A percentile compares a stretch with the other conserved stretches of the same genome.
Evolutionary conservation across 1,284 basidiomycete species (phyloP).

Genomic region (Cryptococcus maquisensis): DNA sequence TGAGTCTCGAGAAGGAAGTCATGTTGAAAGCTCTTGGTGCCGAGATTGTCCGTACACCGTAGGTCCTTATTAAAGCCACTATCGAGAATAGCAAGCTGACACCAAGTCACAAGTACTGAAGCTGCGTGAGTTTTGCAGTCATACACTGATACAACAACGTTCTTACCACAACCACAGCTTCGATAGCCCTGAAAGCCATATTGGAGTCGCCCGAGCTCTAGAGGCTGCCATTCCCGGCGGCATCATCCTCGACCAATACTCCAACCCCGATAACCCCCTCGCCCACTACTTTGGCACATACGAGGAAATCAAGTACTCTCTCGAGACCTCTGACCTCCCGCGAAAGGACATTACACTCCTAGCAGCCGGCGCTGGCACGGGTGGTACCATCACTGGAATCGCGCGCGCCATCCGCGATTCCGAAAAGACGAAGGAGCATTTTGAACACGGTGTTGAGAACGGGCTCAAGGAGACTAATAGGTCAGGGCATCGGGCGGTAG

Average conservation of each 20-base stretch:
- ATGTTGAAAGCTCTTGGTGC: constrained; percentile 86
- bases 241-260: constrained; percentile 88
- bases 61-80: constrained; percentile 41
- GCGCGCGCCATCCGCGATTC: constrained; percentile 73
- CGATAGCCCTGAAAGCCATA: constrained; percentile 69
- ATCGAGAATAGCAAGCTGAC: constrained; percentile 4
- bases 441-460: neutral
- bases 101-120: constrained; percentile 29
- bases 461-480: neutral
- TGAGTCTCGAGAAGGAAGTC: constrained; percentile 94
- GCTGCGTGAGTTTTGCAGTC: constrained; percentile 26
- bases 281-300: constrained; percentile 85
- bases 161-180: constrained; percentile 36
- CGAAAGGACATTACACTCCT: constrained; percentile 69
- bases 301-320: constrained; percentile 67
- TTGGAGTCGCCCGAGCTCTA: constrained; percentile 81
- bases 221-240: constrained; percentile 74
- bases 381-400: constrained; percentile 86
- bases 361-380: constrained; percentile 88
- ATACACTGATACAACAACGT: neutral
- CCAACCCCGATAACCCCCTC: constrained; percentile 70
- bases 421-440: constrained; percentile 18
- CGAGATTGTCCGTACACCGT: constrained; percentile 92
- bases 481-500: constrained; percentile 30
- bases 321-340: constrained; percentile 41